Conservation (phyloP, 2,329 filamentous ascomycete species). For the Fusarium cicatricum region DNA sequence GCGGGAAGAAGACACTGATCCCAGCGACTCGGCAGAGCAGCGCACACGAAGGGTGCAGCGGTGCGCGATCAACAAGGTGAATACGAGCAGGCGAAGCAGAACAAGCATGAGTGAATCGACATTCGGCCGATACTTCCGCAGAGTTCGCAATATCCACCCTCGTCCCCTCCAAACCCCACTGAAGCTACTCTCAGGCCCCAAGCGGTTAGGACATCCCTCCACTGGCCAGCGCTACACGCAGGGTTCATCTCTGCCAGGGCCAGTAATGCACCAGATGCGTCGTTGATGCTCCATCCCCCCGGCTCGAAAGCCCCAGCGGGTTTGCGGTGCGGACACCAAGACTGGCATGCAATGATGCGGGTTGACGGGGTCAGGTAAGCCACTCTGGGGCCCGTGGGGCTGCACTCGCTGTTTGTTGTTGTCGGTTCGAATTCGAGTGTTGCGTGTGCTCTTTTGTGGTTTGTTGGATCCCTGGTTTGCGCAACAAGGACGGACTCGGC, state of each 20-base stretch:
- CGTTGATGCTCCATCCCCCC: too few relatives aligned
- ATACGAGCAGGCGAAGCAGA: slow-evolving; percentile 3
- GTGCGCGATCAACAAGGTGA: not conserved
- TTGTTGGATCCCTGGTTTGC: not conserved
- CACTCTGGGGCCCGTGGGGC: slow-evolving; percentile 21
- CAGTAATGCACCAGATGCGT: slow-evolving; percentile 19
- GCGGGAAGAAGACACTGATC: not conserved
- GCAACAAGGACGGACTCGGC: not conserved
- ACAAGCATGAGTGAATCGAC: slow-evolving; percentile 17
- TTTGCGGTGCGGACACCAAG: not conserved
- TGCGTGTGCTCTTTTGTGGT: not conserved
- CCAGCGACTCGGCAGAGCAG: not conserved
- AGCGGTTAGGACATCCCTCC: slow-evolving; percentile 19
- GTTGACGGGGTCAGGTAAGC: slow-evolving; percentile 9
- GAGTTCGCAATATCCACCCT: slow-evolving; percentile 20
- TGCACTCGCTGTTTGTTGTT: not conserved
- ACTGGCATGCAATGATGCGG: slow-evolving; percentile 20
- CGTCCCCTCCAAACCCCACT: not conserved
- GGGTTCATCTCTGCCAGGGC: not conserved
- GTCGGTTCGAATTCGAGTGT: not conserved
- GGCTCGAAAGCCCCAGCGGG: not conserved
- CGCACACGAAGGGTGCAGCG: not conserved
- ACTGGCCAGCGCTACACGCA: too few relatives aligned
- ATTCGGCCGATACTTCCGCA: slow-evolving; percentile 14
- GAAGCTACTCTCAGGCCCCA: not conserved